Conservation (phyloP, 306 rosid species). For the Malus asiatica region DNA sequence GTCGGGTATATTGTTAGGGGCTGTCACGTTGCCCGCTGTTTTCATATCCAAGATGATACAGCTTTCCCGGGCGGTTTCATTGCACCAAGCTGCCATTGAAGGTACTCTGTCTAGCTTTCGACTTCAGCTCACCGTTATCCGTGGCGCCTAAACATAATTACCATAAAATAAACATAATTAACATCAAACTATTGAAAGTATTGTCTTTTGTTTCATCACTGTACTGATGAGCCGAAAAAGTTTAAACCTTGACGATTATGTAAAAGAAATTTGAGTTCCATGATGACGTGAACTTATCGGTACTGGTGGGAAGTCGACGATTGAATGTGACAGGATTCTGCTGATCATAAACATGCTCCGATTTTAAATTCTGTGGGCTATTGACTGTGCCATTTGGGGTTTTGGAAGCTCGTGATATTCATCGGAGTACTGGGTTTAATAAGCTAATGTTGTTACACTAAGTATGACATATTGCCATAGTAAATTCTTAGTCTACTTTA, state of each 20-base stretch:
- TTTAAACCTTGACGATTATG: neutral
- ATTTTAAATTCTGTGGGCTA: neutral
- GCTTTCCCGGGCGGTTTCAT: slow-evolving; percentile 47
- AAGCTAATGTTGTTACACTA: neutral
- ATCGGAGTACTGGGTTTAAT: neutral
- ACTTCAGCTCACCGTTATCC: neutral
- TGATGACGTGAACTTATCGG: neutral
- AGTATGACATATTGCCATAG: neutral
- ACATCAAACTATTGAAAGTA: neutral
- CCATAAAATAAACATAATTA: neutral
- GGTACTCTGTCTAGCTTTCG: slow-evolving; percentile 28
- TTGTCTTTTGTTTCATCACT: neutral
- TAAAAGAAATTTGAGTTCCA: neutral
- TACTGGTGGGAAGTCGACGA: neutral
- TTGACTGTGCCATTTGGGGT: neutral
- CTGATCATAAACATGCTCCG: neutral
- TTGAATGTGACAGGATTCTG: neutral
- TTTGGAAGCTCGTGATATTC: neutral
- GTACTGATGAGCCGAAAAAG: neutral
- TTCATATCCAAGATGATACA: slow-evolving; percentile 73
- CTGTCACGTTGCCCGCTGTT: slow-evolving; percentile 66
- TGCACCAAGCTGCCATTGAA: slow-evolving; percentile 38
- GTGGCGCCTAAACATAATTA: neutral
- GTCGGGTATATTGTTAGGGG: slow-evolving; percentile 74
- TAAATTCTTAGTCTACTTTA: neutral